Conservation (phyloP, 2,329 filamentous ascomycete species). For the Diaporthe capsici region DNA sequence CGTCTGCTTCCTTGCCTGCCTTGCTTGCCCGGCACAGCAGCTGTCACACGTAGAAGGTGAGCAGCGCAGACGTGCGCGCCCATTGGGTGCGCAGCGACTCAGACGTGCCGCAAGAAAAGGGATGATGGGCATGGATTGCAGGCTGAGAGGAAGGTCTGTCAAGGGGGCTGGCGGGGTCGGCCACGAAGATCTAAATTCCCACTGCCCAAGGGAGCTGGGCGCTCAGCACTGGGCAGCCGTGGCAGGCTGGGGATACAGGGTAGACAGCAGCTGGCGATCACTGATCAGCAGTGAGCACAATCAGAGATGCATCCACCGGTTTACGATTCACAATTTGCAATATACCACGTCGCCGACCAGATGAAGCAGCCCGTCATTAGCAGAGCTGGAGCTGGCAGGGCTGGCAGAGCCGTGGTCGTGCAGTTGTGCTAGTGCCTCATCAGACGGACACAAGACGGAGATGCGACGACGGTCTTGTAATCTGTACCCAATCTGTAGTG, state of each 20-base stretch:
- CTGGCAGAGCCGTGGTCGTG: neutral
- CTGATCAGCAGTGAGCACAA: constrained; percentile 31
- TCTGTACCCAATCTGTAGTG: constrained; percentile 1
- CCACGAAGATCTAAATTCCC: constrained; percentile 35
- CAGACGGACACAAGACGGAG: constrained; percentile 3
- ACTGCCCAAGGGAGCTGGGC: constrained; percentile 32
- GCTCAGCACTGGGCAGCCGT: constrained; percentile 20
- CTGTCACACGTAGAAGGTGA: constrained; percentile 27
- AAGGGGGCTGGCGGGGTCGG: constrained; percentile 36
- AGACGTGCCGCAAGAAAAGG: constrained; percentile 35
- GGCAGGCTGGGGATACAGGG: constrained; percentile 21
- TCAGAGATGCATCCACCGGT: constrained; percentile 21
- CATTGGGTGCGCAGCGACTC: constrained; percentile 22
- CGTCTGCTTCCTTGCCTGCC: constrained; percentile 8
- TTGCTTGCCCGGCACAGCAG: constrained; percentile 25
- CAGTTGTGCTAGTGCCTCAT: constrained; percentile 9
- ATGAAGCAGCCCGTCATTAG: neutral
- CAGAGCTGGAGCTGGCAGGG: neutral
- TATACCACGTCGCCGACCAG: constrained; percentile 5
- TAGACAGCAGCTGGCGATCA: neutral
- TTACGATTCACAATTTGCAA: constrained; percentile 23
- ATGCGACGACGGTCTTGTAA: constrained; percentile 7
- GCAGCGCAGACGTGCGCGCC: neutral
- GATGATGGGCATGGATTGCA: constrained; percentile 21
- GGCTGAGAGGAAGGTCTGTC: constrained; percentile 13